phyloP scores from a whole-genome alignment of 108 stramenopile genomes.

The Pinguiococcus pyrenoidosus region DNA sequence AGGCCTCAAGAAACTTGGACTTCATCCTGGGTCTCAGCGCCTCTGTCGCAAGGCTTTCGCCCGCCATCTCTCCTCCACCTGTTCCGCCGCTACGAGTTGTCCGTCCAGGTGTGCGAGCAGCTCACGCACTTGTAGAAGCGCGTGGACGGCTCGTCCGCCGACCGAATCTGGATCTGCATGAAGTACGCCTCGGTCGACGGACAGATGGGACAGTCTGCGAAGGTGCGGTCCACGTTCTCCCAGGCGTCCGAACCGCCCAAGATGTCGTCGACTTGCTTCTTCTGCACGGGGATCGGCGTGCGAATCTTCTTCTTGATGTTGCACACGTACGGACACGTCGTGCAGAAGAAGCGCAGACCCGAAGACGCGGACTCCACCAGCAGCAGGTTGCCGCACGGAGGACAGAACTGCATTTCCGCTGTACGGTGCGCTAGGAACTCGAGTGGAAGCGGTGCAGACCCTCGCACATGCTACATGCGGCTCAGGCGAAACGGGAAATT shows the following conservation, averaged over 20 bases:
- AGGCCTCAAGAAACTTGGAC: too few species aligned
- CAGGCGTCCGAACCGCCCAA: slow-evolving; percentile 89
- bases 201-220: slow-evolving; percentile 70
- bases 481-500: too few species aligned
- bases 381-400: slow-evolving; percentile 35
- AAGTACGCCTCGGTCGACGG: slow-evolving; percentile 80
- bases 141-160: slow-evolving; percentile 91
- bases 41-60: too few species aligned
- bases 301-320: slow-evolving; percentile 28
- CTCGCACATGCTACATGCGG: too few species aligned
- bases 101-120: slow-evolving; percentile 14
- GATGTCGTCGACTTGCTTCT: slow-evolving; percentile 87
- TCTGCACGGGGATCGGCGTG: slow-evolving; percentile 44
- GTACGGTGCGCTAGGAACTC: too few species aligned
- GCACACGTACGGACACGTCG: slow-evolving; percentile 42
- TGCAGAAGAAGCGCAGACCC: slow-evolving; percentile 37
- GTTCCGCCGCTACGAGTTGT: not conserved
- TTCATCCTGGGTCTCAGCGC: too few species aligned
- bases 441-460: too few species aligned
- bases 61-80: not conserved
- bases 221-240: slow-evolving; percentile 91
- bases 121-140: slow-evolving; percentile 88
- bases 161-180: slow-evolving; percentile 95
- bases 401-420: slow-evolving; percentile 41
- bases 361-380: slow-evolving; percentile 29